Evolutionary conservation across 2,329 filamentous ascomycete species (phyloP).

Genomic region (Botrytis elliptica): DNA sequence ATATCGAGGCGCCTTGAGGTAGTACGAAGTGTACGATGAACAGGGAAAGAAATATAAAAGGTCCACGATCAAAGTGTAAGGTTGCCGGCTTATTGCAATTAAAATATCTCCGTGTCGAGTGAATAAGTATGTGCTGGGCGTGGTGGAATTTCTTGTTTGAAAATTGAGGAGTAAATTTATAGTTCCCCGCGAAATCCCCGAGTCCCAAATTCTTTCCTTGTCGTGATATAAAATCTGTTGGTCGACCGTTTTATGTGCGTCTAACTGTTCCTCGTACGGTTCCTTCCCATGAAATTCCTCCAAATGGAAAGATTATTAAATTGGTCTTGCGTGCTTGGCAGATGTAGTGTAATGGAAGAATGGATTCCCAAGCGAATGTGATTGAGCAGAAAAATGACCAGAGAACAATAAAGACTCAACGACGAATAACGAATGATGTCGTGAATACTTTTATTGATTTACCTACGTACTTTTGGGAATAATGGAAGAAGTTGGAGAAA

Average conservation of each 20-base stretch:
- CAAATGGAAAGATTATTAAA: not conserved
- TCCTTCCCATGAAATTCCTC: not conserved
- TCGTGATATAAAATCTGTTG: not conserved
- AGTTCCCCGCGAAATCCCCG: not conserved
- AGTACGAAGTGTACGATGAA: not conserved
- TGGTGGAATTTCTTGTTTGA: not conserved
- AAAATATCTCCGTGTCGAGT: not conserved
- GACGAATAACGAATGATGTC: conserved; percentile 11
- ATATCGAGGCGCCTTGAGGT: conserved; percentile 9
- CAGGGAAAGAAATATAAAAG: not conserved
- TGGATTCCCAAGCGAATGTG: not conserved
- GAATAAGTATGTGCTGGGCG: not conserved
- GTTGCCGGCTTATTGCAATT: not conserved
- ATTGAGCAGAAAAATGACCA: not conserved
- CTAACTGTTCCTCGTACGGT: not conserved
- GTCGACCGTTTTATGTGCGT: not conserved
- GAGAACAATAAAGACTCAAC: not conserved
- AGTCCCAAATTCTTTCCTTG: not conserved
- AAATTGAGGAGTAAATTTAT: not conserved
- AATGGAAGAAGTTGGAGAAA: not conserved
- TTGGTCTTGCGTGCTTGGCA: not conserved
- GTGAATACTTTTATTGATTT: not conserved
- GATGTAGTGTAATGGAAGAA: not conserved
- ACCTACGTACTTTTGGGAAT: not conserved
- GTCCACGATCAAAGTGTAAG: not conserved